phyloP scores from a whole-genome alignment of 331 rosid genomes.

The Pyrus hybrid region DNA sequence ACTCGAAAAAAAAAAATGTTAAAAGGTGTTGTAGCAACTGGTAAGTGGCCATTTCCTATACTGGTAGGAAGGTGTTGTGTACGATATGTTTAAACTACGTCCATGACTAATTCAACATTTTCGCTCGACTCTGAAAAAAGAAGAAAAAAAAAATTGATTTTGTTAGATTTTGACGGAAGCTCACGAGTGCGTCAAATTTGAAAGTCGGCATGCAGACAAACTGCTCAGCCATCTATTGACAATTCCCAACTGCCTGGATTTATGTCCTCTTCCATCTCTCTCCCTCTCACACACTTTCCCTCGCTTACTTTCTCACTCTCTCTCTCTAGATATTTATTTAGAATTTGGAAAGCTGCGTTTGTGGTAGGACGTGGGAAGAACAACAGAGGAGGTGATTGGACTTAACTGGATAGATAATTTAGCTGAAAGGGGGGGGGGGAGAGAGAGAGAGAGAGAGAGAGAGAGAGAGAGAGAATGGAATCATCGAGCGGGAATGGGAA shows the following conservation, averaged over 20 bases:
- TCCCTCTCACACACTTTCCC: neutral
- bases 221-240: neutral
- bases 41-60: rapidly evolving
- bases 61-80: no score
- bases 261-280: neutral
- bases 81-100: no score
- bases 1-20: no score
- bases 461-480: neutral
- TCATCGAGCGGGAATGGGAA: neutral
- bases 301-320: neutral
- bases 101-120: no score
- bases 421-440: neutral
- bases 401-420: neutral
- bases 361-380: neutral
- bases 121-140: no score
- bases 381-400: neutral
- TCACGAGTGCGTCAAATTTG: neutral
- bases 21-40: no score
- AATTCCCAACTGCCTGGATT: neutral
- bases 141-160: neutral
- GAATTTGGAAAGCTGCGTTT: neutral
- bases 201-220: neutral
- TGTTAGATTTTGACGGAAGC: neutral
- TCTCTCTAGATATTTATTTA: neutral
- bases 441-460: neutral